Conservation (phyloP, 345 rosid genomes). For the Euphorbia pulcherrima region DNA sequence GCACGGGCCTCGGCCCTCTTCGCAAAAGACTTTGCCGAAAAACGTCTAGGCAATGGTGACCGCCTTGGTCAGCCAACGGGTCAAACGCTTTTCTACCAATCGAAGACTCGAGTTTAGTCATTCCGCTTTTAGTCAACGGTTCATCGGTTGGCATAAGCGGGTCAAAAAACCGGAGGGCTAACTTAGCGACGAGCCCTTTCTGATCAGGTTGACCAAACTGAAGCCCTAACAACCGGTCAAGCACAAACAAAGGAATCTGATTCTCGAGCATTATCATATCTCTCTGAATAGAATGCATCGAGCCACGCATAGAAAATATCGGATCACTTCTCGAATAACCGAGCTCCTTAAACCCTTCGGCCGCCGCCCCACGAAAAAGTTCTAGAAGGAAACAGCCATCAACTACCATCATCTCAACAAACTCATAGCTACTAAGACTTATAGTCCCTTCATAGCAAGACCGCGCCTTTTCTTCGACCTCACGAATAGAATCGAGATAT, state of each 20-base stretch:
- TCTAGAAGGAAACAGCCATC: constrained; percentile 85
- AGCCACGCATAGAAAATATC: constrained; percentile 73
- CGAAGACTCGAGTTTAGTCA: constrained; percentile 46
- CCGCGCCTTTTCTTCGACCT: constrained; percentile 63
- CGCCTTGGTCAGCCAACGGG: constrained; percentile 56
- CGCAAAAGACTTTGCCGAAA: constrained; percentile 60
- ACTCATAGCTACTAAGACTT: constrained; percentile 58
- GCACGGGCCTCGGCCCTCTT: constrained; percentile 52
- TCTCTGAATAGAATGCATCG: constrained; percentile 81
- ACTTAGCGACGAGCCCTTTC: constrained; percentile 59
- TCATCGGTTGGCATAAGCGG: constrained; percentile 87
- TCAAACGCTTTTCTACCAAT: constrained; percentile 44
- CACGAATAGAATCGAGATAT: constrained; percentile 57
- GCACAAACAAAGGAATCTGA: constrained; percentile 68
- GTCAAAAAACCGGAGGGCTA: constrained; percentile 70
- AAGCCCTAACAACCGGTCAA: constrained; percentile 64
- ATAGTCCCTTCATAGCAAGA: constrained; percentile 64
- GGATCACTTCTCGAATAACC: constrained; percentile 82
- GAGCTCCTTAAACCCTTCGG: constrained; percentile 57
- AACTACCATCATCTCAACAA: constrained; percentile 77
- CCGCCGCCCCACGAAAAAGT: constrained; percentile 67
- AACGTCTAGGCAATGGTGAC: constrained; percentile 75
- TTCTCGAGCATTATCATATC: constrained; percentile 93
- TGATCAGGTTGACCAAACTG: constrained; percentile 51
- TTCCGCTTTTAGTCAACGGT: constrained; percentile 57